Evolutionary conservation across 768 basidiomycete genomes (phyloP).

Genomic region (Pholiota molesta): DNA sequence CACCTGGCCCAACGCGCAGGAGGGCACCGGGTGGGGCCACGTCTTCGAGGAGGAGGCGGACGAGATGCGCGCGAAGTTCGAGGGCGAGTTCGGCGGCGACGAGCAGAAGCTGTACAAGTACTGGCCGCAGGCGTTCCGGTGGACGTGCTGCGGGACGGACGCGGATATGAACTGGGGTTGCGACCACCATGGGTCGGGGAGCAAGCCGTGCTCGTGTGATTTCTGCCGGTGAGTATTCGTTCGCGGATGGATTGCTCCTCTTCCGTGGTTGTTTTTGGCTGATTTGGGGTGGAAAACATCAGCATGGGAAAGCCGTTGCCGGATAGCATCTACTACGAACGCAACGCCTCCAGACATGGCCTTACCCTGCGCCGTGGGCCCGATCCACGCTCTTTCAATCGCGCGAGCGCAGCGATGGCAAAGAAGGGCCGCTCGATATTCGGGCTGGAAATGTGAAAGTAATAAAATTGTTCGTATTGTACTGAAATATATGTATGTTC

Average conservation of each 20-base stretch:
- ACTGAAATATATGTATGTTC: too few species aligned
- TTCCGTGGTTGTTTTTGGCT: not conserved
- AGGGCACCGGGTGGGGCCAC: not conserved
- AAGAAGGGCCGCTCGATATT: too few species aligned
- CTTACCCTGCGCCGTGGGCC: not conserved
- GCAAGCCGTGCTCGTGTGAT: not conserved
- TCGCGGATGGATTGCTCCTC: not conserved
- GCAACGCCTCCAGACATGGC: not conserved
- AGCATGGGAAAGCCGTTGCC: not conserved
- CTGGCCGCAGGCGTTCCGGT: not conserved
- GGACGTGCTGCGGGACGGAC: not conserved
- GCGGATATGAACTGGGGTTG: not conserved
- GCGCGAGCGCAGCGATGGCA: too few species aligned
- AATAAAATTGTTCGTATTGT: too few species aligned
- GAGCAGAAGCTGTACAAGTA: not conserved
- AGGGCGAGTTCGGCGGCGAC: not conserved
- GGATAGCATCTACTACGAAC: not conserved
- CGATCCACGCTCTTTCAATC: not conserved
- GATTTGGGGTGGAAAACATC: not conserved
- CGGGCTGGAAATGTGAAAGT: too few species aligned
- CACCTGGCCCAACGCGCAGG: not conserved
- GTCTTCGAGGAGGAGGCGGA: not conserved
- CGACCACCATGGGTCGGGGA: not conserved
- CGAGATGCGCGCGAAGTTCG: not conserved
- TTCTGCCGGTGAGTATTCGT: not conserved